Percentiles rank a stretch among this genome's conserved stretches.
These are phyloP conservation scores for Arabidopsis hybrid DNA, from an alignment of 441 rosid species.

Conservation along the genomic window DNA sequence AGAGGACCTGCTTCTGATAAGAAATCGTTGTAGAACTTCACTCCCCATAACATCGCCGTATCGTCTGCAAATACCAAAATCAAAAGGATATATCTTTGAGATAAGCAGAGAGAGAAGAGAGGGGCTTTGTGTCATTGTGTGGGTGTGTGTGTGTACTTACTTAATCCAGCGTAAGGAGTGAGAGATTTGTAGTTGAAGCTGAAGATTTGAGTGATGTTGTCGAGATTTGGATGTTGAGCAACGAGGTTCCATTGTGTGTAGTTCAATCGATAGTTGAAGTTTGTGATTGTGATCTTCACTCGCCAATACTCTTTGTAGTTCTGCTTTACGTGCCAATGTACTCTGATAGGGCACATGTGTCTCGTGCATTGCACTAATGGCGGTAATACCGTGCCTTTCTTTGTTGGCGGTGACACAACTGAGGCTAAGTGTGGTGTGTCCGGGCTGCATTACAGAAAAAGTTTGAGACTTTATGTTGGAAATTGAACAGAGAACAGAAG, in stretches of 20 bases:
- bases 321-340: conserved; percentile 80
- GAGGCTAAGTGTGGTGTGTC: conserved; percentile 59
- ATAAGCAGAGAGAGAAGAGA: conserved; percentile 16
- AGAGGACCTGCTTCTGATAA: conserved; percentile 80
- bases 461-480: conserved; percentile 1
- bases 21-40: conserved; percentile 84
- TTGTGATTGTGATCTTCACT: conserved; percentile 73
- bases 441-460: conserved; percentile 46
- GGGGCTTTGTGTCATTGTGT: not conserved
- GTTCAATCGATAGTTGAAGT: conserved; percentile 69
- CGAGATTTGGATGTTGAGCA: conserved; percentile 75
- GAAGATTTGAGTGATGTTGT: conserved; percentile 73
- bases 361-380: conserved; percentile 67
- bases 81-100: not conserved
- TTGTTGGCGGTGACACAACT: conserved; percentile 51
- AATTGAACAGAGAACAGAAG: not conserved
- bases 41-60: conserved; percentile 92
- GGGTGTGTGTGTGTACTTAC: conserved; percentile 40
- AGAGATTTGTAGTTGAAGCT: conserved; percentile 70
- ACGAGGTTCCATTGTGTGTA: conserved; percentile 75
- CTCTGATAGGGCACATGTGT: conserved; percentile 70
- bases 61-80: conserved; percentile 62
- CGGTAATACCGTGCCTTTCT: conserved; percentile 42
- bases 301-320: conserved; percentile 80
- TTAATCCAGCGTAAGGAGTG: conserved; percentile 74